Percentiles rank a stretch among this genome's conserved stretches.
These are phyloP conservation scores for Protomyces pachydermus DNA, from an alignment of 1,139 yeast species.

Conservation along the genomic window DNA sequence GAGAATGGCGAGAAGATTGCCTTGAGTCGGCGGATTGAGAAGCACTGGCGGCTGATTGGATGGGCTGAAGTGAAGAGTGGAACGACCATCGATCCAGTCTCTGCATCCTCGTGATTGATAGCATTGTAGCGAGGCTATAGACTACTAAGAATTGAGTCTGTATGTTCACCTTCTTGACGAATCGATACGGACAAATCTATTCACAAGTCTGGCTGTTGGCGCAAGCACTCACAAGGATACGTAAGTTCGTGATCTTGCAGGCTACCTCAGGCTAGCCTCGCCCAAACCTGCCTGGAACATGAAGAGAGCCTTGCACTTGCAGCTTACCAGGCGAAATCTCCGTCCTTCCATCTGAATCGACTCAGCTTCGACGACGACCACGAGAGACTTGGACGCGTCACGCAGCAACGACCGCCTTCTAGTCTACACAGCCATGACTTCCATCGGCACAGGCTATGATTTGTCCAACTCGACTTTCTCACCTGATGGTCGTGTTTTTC, in stretches of 20 bases:
- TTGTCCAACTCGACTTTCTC: slow-evolving; percentile 82
- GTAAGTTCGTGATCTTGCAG: no score
- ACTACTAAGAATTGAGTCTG: background rate
- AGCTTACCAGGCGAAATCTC: no score
- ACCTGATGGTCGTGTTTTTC: slow-evolving; percentile 95
- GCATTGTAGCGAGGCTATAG: background rate
- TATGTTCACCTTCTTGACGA: background rate
- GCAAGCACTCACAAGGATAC: no score
- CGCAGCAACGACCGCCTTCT: background rate
- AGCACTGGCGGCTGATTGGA: slow-evolving; percentile 99
- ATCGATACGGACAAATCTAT: no score
- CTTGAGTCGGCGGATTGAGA: slow-evolving; percentile 95
- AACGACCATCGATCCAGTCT: slow-evolving; percentile 4
- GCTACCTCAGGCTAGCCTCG: no score
- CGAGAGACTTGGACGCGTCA: background rate
- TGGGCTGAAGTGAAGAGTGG: slow-evolving; percentile 78
- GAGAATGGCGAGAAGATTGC: slow-evolving; percentile 98
- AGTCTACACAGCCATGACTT: slow-evolving; percentile 47
- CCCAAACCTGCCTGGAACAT: no score
- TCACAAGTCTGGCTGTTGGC: no score
- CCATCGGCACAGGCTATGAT: slow-evolving; percentile 97
- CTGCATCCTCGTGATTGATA: background rate
- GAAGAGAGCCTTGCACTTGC: no score
- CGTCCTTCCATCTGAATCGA: no score
- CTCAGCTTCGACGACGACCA: background rate